These are phyloP conservation scores for Pyrenophora seminiperda DNA, from an alignment of 2,329 filamentous ascomycete species.

Conservation along the genomic window DNA sequence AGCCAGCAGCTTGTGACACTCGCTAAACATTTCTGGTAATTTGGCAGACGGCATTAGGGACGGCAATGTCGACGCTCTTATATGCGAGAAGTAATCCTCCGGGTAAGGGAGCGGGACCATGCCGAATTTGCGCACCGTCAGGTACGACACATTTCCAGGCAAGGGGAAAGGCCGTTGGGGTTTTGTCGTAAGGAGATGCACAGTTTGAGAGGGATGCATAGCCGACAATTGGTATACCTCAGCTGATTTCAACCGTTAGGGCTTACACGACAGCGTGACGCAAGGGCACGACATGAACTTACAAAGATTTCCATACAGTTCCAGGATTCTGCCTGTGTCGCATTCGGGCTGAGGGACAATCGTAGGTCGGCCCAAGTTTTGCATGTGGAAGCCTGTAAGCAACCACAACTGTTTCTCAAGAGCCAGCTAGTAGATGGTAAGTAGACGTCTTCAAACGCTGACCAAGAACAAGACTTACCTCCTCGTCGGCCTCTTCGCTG, in stretches of 20 bases:
- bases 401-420: slow-evolving; percentile 67
- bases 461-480: slow-evolving; percentile 32
- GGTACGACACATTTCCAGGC: slow-evolving; percentile 37
- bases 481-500: slow-evolving; percentile 55
- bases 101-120: slow-evolving; percentile 58
- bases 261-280: slow-evolving; percentile 25
- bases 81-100: slow-evolving; percentile 42
- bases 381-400: slow-evolving; percentile 59
- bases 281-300: slow-evolving; percentile 29
- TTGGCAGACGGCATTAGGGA: slow-evolving; percentile 62
- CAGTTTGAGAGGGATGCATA: slow-evolving; percentile 46
- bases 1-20: slow-evolving; percentile 62
- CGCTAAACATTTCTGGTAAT: slow-evolving; percentile 61
- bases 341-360: slow-evolving; percentile 31
- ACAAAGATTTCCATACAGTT: slow-evolving; percentile 50
- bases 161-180: slow-evolving; percentile 42
- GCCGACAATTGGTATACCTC: slow-evolving; percentile 55
- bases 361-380: slow-evolving; percentile 36
- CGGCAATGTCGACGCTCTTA: slow-evolving; percentile 58
- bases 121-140: slow-evolving; percentile 42
- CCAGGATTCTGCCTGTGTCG: slow-evolving; percentile 44
- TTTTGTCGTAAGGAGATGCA: slow-evolving; percentile 46
- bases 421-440: slow-evolving; percentile 40
- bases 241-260: slow-evolving; percentile 41
- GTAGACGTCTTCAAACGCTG: background rate